Conservation (phyloP, 257 asterid species). For the Solanum sitiens region DNA sequence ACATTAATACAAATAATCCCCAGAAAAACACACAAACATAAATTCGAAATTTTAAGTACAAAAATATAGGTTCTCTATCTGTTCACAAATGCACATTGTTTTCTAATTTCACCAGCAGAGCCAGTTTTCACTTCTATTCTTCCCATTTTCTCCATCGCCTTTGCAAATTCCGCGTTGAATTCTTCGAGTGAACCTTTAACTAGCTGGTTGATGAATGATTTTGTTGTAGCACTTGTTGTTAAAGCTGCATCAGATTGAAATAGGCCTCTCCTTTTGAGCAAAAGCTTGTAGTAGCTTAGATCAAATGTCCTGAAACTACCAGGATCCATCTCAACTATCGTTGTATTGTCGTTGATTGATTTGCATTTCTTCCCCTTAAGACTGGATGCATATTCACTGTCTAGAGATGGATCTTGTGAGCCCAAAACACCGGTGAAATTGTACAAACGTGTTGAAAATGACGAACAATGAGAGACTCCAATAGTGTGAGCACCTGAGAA, state of each 20-base stretch:
- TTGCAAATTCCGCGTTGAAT: neutral
- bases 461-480: conserved; percentile 44
- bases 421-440: conserved; percentile 10
- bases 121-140: neutral
- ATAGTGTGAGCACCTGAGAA: conserved; percentile 46
- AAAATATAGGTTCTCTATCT: neutral
- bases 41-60: neutral
- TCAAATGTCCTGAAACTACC: neutral
- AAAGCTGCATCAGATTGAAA: neutral
- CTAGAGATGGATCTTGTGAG: conserved; percentile 4
- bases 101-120: neutral
- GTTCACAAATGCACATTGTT: neutral
- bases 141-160: neutral
- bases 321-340: neutral
- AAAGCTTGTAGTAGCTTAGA: conserved; percentile 10
- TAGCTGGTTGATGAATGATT: neutral
- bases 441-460: conserved; percentile 37
- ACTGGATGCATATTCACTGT: conserved; percentile 17
- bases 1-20: neutral
- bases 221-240: neutral
- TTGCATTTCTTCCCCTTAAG: neutral
- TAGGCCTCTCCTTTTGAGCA: conserved; percentile 24
- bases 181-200: neutral
- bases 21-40: neutral
- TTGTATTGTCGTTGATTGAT: neutral